phyloP scores from a whole-genome alignment of 768 basidiomycete genomes.

The Rhizopogon vesiculosus region DNA sequence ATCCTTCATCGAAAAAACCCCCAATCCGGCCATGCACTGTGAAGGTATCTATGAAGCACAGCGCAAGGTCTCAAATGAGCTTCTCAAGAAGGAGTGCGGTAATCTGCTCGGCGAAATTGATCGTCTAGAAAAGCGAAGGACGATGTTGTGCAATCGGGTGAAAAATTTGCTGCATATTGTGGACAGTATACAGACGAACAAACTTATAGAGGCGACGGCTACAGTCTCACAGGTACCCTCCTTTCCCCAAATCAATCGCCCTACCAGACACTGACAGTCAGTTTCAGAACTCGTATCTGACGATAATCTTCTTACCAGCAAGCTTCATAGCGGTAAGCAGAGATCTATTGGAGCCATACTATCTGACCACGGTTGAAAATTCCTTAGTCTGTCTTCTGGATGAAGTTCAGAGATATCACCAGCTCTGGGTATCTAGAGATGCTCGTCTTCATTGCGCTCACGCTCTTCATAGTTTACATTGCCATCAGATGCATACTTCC shows the following conservation, averaged over 20 bases:
- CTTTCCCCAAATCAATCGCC: conserved; percentile 19
- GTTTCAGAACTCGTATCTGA: conserved; percentile 41
- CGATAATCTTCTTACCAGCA: conserved; percentile 52
- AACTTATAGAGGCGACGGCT: conserved; percentile 42
- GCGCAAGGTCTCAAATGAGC: conserved; percentile 16
- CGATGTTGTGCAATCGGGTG: conserved; percentile 26
- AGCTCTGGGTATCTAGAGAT: not conserved
- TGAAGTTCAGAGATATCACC: conserved; percentile 48
- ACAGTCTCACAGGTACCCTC: not conserved
- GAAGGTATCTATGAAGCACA: conserved; percentile 7
- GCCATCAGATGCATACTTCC: conserved; percentile 34
- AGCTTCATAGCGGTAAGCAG: conserved; percentile 34
- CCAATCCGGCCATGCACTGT: conserved; percentile 36
- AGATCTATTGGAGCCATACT: not conserved
- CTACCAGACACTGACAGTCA: not conserved
- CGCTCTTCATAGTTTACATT: conserved; percentile 36
- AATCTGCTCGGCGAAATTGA: conserved; percentile 47
- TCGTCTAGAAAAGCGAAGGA: conserved; percentile 35
- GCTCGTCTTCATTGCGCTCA: too few species aligned
- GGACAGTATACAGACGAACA: conserved; percentile 48
- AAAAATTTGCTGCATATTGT: conserved; percentile 38
- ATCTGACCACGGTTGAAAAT: not conserved
- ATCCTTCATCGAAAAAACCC: conserved; percentile 40
- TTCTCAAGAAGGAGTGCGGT: conserved; percentile 43
- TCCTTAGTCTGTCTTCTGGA: conserved; percentile 48